A percentile compares a stretch with the other conserved stretches of the same genome.
phyloP scores from a whole-genome alignment of 805 yeast genomes.

The Maudiozyma saulgeensis region DNA sequence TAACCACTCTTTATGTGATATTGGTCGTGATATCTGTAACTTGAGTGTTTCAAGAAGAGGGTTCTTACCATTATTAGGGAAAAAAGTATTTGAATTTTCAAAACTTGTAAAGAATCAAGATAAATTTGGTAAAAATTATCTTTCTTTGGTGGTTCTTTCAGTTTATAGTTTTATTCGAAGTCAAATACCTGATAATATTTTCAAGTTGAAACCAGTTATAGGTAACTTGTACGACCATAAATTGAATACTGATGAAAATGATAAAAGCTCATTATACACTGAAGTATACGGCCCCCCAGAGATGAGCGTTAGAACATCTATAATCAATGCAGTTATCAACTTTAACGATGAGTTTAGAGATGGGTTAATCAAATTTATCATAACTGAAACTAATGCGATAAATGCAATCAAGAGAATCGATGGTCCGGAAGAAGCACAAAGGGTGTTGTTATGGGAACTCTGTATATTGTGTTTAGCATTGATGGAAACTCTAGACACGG shows the following conservation, averaged over 20 bases:
- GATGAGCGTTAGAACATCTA: conserved; percentile 39
- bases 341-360: conserved; percentile 16
- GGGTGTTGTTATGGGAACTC: conserved; percentile 50
- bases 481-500: conserved; percentile 12
- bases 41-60: conserved; percentile 57
- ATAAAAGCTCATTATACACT: conserved; percentile 29
- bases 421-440: conserved; percentile 56
- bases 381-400: conserved; percentile 36
- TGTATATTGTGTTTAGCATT: conserved; percentile 37
- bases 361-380: conserved; percentile 14
- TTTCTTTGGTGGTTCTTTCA: conserved; percentile 39
- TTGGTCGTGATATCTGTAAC: conserved; percentile 36
- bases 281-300: conserved; percentile 51
- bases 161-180: conserved; percentile 32
- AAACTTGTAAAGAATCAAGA: conserved; percentile 31
- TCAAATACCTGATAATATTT: conserved; percentile 49
- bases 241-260: conserved; percentile 17
- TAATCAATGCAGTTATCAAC: conserved; percentile 39
- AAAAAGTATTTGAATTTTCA: conserved; percentile 38
- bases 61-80: conserved; percentile 51
- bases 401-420: conserved; percentile 48
- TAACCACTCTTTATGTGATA: conserved; percentile 5
- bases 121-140: conserved; percentile 32
- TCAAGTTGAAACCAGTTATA: conserved; percentile 49
- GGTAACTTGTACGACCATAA: conserved; percentile 42